Evolutionary conservation across 345 rosid genomes (phyloP).

Genomic region (Eucalyptus polyanthemos): DNA sequence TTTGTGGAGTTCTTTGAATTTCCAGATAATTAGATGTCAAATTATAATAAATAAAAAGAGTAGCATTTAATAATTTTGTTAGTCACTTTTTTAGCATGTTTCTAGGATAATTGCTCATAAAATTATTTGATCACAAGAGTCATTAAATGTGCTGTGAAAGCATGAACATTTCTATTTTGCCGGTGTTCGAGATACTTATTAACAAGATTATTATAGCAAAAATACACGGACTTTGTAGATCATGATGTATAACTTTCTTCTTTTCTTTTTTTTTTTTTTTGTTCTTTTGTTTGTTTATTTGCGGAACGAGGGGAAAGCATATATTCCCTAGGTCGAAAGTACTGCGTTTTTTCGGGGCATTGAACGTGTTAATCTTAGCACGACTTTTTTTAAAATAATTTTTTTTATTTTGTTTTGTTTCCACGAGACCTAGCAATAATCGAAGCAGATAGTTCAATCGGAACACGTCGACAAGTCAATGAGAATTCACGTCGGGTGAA

Average conservation of each 20-base stretch:
- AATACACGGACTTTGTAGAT: background rate
- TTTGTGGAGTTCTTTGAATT: background rate
- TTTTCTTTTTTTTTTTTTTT: background rate
- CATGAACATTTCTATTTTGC: background rate
- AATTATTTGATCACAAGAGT: background rate
- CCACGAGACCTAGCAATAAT: background rate
- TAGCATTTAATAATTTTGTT: background rate
- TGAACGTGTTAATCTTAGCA: background rate
- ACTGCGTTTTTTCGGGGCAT: background rate
- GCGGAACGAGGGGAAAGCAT: background rate
- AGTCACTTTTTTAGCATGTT: background rate
- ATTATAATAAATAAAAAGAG: background rate
- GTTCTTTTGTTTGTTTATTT: background rate
- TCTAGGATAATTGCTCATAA: background rate
- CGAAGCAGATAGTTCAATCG: background rate
- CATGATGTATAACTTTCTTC: background rate
- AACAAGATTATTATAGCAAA: background rate
- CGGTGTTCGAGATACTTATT: background rate
- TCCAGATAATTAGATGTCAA: accelerated
- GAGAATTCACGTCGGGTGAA: background rate
- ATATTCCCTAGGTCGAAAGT: background rate
- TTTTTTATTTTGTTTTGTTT: background rate
- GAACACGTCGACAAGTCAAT: background rate
- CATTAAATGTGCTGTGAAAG: background rate
- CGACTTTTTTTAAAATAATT: background rate